Evolutionary conservation across 768 basidiomycete species (phyloP), one percentile per base, ranked within the genome.

Genomic region (Megacollybia marginata): DNA sequence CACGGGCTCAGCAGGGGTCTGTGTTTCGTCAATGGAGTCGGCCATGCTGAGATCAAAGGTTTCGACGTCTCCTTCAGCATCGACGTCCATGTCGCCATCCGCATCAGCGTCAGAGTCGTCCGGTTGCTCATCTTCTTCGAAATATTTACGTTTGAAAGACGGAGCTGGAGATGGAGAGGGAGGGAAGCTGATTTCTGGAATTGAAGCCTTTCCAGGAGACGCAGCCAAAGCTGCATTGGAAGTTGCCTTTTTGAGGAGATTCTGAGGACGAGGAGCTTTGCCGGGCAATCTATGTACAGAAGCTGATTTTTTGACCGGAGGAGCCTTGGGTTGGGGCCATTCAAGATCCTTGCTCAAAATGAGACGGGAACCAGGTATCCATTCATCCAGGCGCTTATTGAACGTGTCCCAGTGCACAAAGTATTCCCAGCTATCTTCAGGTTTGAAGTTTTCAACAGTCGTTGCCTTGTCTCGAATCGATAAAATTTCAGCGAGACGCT

Each of bases 331-430:
- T 52, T 90, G 88, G 2, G 96, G 95, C 92, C 91, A 95, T 66
- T 98, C 93, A 55, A 99, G 77, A 61, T 96, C 93, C 55, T 85
- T 78, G 52, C 71, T 76, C 42, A 94, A 73, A 38, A 98, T 78
- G 50, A 99, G 78, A 36, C 95, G 82, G 1, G 88, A 85, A 13
- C 89, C 91, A 12, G 87, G 70, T 19, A 99, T 86, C 96, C 96
- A 99, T 48, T 96, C 96, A 63, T 99, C 96, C 36, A 98, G 74
- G 54, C 96, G 93, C 66, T 99, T 99, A 74, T 99, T 99, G 78
- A 97, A 98, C 55, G 91, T 83, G 58, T 97, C 92, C 85, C 95
- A 99, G 62, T 99, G 96, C 16, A 98, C 92, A 61, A 98, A 99
- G 73, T 83, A 98, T 65, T 98, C 94, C 65, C 81, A 79, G 58